Conservation (phyloP, 192 early-diverging fungal genomes). For the Podila minutissima region DNA sequence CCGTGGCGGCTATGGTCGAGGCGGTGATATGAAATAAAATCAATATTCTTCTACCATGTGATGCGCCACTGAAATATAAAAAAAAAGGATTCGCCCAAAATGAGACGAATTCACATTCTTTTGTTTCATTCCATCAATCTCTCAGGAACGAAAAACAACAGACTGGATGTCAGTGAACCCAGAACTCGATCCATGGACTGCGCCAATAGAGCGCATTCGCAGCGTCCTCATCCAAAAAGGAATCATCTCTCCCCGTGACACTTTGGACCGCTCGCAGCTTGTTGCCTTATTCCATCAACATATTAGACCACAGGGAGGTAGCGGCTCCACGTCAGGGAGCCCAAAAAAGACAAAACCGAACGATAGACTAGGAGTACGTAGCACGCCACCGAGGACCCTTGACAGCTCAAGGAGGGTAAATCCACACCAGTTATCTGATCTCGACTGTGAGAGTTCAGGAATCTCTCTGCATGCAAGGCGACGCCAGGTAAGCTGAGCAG, state of each 20-base stretch:
- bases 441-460: background rate
- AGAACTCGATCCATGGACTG: background rate
- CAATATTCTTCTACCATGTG: no score
- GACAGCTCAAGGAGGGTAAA: background rate
- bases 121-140: no score
- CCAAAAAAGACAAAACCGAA: background rate
- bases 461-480: background rate
- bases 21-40: background rate
- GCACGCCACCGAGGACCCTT: background rate
- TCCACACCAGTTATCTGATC: background rate
- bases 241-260: background rate
- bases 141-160: no score
- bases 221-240: slow-evolving; percentile 3
- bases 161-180: no score
- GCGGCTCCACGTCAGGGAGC: background rate
- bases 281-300: background rate
- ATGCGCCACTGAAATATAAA: no score
- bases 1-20: slow-evolving; percentile 16
- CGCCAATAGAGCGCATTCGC: background rate
- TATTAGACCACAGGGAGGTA: background rate
- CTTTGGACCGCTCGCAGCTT: background rate
- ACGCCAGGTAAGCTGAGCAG: background rate
- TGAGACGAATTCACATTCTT: no score
- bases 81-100: no score
- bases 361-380: background rate